Evolutionary conservation across 192 early-diverging fungal genomes (phyloP).

Genomic region (Geosiphon pyriformis): DNA sequence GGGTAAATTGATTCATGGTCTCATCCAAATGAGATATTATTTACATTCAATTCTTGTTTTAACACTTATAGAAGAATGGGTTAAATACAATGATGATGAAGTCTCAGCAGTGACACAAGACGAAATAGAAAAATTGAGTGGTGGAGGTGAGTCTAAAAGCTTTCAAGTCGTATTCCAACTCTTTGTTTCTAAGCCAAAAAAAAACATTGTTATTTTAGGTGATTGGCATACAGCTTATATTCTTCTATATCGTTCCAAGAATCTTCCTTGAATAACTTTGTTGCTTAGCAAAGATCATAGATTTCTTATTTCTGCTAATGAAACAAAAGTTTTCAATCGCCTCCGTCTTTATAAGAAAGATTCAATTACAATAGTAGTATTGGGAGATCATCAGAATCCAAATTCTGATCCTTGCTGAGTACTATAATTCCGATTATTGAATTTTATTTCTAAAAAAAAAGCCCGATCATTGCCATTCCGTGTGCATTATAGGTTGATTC

Average conservation of each 20-base stretch:
- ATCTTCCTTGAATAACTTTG: too few species aligned
- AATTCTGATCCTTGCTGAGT: too few species aligned
- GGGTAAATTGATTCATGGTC: constrained; percentile 13
- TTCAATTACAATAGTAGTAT: too few species aligned
- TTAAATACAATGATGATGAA: constrained; percentile 94
- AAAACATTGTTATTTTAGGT: constrained; percentile 26
- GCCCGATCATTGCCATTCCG: too few species aligned
- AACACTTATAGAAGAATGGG: constrained; percentile 52
- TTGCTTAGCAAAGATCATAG: too few species aligned
- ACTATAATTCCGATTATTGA: too few species aligned
- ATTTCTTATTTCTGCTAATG: too few species aligned
- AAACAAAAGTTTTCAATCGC: too few species aligned
- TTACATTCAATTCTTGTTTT: constrained; percentile 1
- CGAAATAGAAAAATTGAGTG: constrained; percentile 86
- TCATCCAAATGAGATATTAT: not conserved
- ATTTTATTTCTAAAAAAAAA: too few species aligned
- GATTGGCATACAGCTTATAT: constrained; percentile 86
- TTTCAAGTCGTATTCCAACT: not conserved
- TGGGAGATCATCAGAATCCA: too few species aligned
- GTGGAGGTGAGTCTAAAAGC: constrained; percentile 63
- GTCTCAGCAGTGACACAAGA: constrained; percentile 79
- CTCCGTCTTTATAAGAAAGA: too few species aligned
- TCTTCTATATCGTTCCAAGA: constrained; percentile 78
- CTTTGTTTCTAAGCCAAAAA: not conserved
- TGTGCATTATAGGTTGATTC: too few species aligned